phyloP scores from a whole-genome alignment of 108 stramenopile genomes.

The Phaeodactylum tricornutum region DNA sequence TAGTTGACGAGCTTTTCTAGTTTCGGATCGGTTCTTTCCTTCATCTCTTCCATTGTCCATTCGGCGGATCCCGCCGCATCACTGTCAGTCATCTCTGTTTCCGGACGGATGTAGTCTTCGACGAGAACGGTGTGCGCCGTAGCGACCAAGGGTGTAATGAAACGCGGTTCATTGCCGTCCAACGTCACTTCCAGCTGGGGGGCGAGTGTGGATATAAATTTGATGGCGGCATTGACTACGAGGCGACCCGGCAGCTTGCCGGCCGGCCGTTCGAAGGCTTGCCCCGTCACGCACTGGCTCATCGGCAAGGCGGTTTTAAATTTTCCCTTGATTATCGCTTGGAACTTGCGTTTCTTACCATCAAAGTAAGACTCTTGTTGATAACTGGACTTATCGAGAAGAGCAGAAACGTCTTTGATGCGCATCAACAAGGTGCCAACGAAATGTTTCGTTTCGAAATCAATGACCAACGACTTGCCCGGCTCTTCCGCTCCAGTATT shows the following conservation, averaged over 20 bases:
- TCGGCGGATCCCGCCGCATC: neutral
- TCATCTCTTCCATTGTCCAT: neutral
- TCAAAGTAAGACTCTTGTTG: conserved; percentile 25
- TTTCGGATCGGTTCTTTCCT: neutral
- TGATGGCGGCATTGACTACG: conserved; percentile 28
- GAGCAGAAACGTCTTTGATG: conserved; percentile 18
- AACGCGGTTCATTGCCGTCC: conserved; percentile 39
- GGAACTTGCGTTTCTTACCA: conserved; percentile 44
- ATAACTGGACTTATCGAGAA: neutral
- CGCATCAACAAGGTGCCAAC: conserved; percentile 42
- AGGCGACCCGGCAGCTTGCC: conserved; percentile 38
- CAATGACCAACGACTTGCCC: conserved; percentile 47
- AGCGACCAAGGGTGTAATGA: conserved; percentile 47
- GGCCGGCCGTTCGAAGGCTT: conserved; percentile 30
- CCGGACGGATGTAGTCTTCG: neutral
- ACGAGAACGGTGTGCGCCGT: conserved; percentile 40
- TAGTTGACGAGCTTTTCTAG: neutral
- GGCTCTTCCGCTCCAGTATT: conserved; percentile 59
- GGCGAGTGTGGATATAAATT: conserved; percentile 24
- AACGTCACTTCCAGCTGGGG: conserved; percentile 48
- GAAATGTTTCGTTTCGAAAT: conserved; percentile 52
- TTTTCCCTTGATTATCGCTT: conserved; percentile 37
- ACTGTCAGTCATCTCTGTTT: too few species aligned
- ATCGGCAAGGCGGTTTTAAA: conserved; percentile 36
- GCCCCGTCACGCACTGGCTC: conserved; percentile 47